phyloP scores from a whole-genome alignment of 1,284 basidiomycete species.

The Boletus semigastroideus region DNA sequence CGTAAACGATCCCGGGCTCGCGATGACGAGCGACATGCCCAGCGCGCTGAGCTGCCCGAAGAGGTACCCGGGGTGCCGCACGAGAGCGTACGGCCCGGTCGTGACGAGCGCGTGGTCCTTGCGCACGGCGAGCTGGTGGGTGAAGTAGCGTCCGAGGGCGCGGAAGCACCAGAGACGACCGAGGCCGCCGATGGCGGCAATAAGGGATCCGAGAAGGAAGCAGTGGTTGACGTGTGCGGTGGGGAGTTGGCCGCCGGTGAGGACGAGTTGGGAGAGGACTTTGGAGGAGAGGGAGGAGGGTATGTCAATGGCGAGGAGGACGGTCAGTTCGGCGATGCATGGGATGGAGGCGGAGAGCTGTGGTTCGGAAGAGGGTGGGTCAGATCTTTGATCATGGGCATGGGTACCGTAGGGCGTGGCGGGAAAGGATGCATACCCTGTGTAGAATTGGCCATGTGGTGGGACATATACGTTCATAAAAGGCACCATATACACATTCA shows the following conservation, averaged over 20 bases:
- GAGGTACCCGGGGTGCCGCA: slow-evolving; percentile 34
- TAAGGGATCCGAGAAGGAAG: slow-evolving; percentile 19
- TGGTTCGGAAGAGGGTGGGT: neutral
- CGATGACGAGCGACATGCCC: slow-evolving; percentile 30
- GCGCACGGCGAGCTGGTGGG: slow-evolving; percentile 30
- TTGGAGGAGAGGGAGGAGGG: slow-evolving; percentile 22
- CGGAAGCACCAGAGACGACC: slow-evolving; percentile 33
- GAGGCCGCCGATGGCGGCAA: slow-evolving; percentile 19
- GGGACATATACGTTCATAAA: slow-evolving; percentile 25
- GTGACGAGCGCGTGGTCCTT: slow-evolving; percentile 31
- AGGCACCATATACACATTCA: slow-evolving; percentile 17
- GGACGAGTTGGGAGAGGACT: slow-evolving; percentile 22
- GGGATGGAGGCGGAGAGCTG: slow-evolving; percentile 29
- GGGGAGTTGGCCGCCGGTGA: slow-evolving; percentile 16
- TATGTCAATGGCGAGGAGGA: slow-evolving; percentile 17
- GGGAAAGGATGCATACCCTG: slow-evolving; percentile 22
- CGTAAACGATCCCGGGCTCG: slow-evolving; percentile 28
- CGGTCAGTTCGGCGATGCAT: slow-evolving; percentile 25
- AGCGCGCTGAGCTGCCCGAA: slow-evolving; percentile 17
- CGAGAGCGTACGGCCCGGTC: slow-evolving; percentile 30
- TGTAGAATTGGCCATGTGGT: slow-evolving; percentile 21
- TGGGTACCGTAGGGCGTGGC: too few relatives aligned
- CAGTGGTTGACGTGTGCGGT: slow-evolving; percentile 6
- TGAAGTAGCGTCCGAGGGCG: slow-evolving; percentile 31
- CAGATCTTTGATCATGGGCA: too few relatives aligned